phyloP scores from a whole-genome alignment of 805 yeast species.

The Candida ovalis region DNA sequence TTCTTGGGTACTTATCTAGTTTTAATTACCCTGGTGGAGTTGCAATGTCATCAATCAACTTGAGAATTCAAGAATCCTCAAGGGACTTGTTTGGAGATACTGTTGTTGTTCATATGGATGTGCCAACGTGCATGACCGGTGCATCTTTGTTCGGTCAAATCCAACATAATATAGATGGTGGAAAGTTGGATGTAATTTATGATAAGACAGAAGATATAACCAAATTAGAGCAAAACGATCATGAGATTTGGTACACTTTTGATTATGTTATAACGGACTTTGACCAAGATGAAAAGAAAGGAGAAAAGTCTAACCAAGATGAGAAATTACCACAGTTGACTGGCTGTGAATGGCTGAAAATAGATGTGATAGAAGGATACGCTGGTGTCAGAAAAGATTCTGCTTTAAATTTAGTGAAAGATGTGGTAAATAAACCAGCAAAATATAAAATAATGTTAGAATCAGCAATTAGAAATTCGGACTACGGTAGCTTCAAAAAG shows the following conservation, averaged over 20 bases:
- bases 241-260: conserved; percentile 42
- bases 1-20: conserved; percentile 61
- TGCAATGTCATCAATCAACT: conserved; percentile 57
- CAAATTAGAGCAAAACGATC: conserved; percentile 25
- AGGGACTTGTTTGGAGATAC: conserved; percentile 3
- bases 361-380: conserved; percentile 38
- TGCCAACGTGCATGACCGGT: conserved; percentile 85
- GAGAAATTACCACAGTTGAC: conserved; percentile 19
- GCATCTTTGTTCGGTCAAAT: conserved; percentile 71
- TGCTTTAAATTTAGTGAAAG: not conserved
- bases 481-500: conserved; percentile 9
- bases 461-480: conserved; percentile 8
- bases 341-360: conserved; percentile 40
- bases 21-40: conserved; percentile 88
- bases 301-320: not conserved
- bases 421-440: conserved; percentile 9
- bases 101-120: conserved; percentile 65
- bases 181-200: conserved; percentile 38
- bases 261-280: conserved; percentile 24
- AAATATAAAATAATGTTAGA: not conserved
- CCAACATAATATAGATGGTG: conserved; percentile 27
- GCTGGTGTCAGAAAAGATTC: conserved; percentile 34
- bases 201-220: conserved; percentile 68
- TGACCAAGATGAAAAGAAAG: not conserved
- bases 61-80: conserved; percentile 8